Base-by-base conservation (phyloP, 1,284 basidiomycete species). In the Taiwanofungus camphoratus region DNA sequence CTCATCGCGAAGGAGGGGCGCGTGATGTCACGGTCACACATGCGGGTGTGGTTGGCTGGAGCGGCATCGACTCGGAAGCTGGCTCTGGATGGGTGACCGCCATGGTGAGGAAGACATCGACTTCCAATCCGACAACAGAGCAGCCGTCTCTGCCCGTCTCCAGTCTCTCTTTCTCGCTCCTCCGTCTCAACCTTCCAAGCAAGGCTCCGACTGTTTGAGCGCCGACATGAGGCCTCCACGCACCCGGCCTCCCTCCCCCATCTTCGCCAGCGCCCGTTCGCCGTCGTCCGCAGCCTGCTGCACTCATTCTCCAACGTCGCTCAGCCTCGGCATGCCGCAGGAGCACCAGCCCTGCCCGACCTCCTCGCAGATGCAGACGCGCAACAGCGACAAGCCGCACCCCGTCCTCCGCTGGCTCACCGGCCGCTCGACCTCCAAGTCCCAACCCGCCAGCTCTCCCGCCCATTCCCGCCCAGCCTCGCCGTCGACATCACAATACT, bases 341-440 rank as follows among this genome's bases (percentile, higher is more conserved):
- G 36, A 44, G 24, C 31, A 41, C 23, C 34, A 27, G 18, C 39
- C 46, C 27, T 34, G 42, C 21, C 49, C 45, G 26, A 44, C 45
- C 27, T 45, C 41, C 23, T 50, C 45, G 38, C 49, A 44, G 24
- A 41, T 33, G 24, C 36, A 34, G 41, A 18, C 48, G 46, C 15
- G 2, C 11, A 9, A 8, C 31, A 33, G 23, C 16, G 34, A 41
- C 33, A 44, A 23, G 16, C 38, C 46, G 1, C 53, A 52, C 9
- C 76, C 74, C 12, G 57, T 76, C 43, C 58, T 78, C n/a, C 71
- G 73, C 45, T 79, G 76, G 76, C 59, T 71, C 39, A 61, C 66
- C 41, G 57, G 56, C 41, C 34, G 43, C 41, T 37, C 48, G 33
- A 30, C 58, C 15, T 47, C 63, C 16, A 50, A 50, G 11, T 57